Evolutionary conservation across 2,329 filamentous ascomycete species (phyloP).

Genomic region (Davidsoniella neocaledoniae): DNA sequence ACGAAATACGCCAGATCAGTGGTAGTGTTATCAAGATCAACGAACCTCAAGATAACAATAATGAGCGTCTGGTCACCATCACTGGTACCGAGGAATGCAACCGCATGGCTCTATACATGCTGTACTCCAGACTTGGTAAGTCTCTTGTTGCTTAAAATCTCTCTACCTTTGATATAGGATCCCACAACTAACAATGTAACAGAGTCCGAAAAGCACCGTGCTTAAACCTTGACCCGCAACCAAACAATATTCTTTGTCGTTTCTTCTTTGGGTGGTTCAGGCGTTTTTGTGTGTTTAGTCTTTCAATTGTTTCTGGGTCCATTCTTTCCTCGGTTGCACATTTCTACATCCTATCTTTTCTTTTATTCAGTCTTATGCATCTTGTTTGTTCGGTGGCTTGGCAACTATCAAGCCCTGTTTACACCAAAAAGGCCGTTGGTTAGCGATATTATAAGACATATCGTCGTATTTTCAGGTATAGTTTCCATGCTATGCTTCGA

Average conservation of each 20-base stretch:
- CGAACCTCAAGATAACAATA: constrained; percentile 96
- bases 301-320: constrained; percentile 1
- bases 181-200: constrained; percentile 14
- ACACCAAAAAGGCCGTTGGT: too few species aligned
- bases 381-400: background rate
- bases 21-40: constrained; percentile 99
- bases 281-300: constrained; percentile 13
- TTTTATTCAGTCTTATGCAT: constrained; percentile 1
- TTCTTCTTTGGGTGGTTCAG: constrained; percentile 8
- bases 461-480: too few species aligned
- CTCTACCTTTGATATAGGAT: background rate
- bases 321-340: background rate
- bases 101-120: constrained; percentile 99
- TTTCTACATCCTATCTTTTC: background rate
- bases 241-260: background rate
- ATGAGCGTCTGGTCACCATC: constrained; percentile 91
- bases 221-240: constrained; percentile 17
- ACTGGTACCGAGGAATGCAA: constrained; percentile 97
- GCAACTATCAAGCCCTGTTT: too few species aligned
- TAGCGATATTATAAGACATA: too few species aligned
- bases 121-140: constrained; percentile 89
- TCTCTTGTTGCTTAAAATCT: background rate
- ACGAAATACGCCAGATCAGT: constrained; percentile 91
- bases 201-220: constrained; percentile 31
- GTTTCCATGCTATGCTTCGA: too few species aligned